Base-by-base conservation (phyloP, 352 stramenopile species). In the Salisapilia sapeloensis region DNA sequence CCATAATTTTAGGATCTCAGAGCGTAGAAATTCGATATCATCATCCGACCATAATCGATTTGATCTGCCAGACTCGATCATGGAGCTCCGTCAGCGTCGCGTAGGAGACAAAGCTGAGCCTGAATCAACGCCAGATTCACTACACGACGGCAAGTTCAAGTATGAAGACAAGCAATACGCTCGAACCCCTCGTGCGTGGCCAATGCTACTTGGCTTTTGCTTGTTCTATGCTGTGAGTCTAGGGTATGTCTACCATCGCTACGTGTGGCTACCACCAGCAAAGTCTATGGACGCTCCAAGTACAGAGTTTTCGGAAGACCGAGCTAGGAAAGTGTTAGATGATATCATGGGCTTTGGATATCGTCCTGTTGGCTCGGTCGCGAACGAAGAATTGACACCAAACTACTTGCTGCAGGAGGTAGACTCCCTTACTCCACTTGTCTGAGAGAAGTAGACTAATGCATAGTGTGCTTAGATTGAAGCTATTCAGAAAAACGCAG, bases 341-440 rank as follows among this genome's bases (percentile, higher is more conserved):
- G 29, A 59, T 9, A 72, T 84, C 33, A 74, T 81, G 60, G 61
- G 56, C 48, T 77, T 81, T 28, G 64, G 69, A 7, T 81, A 74
- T 34, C 69, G 66, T 12, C 60, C 60, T 0, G 62, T 84, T 2
- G 69, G 69, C 15, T 71, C 58, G 3, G 44, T 50, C 32, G 66
- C 62, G 16, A 84, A 84, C 32, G 69, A 84, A 23, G 60, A 65
- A 42, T 39, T 69, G 14, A 79, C 60, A 10, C 69, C 69, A 2
- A 42, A 29, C 6, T 84, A 72, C 23, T 38, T 84, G 4, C 32
- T 84, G 7, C 18, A 46, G 14, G 46, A 78, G 50, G 60, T 74
- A 35, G n/a, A 44, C 22, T 3, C 23, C 10, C 26, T 33, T 1
- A 0, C 37, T 9, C 8, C 16, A 24, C 12, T 33, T 2, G 45